These are phyloP conservation scores for Beauveria brongniartii DNA, from an alignment of 2,329 filamentous ascomycete genomes.

Conservation along the genomic window DNA sequence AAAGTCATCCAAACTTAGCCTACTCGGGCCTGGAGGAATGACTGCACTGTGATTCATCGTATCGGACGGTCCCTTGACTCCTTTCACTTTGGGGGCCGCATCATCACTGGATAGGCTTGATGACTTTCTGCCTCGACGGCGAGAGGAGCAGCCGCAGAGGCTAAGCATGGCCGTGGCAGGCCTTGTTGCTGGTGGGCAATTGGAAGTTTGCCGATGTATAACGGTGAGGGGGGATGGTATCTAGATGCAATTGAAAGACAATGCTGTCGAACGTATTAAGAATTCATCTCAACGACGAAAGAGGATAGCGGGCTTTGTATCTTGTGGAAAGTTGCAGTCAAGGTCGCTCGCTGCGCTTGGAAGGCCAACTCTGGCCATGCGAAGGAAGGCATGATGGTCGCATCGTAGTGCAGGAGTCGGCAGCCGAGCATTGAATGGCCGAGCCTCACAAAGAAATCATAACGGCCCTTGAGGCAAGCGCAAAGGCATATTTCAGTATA, in stretches of 20 bases:
- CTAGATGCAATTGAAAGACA: not conserved
- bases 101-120: not conserved
- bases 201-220: not conserved
- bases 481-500: not conserved
- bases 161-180: not conserved
- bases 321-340: not conserved
- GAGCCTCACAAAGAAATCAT: not conserved
- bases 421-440: not conserved
- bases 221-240: not conserved
- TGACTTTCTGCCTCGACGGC: not conserved
- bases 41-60: not conserved
- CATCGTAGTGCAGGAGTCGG: not conserved
- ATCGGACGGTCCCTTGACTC: not conserved
- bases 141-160: conserved; percentile 3
- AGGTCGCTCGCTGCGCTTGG: not conserved
- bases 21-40: conserved; percentile 17
- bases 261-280: conserved; percentile 1
- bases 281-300: not conserved
- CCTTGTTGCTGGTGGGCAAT: not conserved
- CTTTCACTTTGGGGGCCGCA: not conserved
- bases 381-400: not conserved
- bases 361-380: not conserved
- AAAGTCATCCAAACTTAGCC: conserved; percentile 30
- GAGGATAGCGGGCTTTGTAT: not conserved
- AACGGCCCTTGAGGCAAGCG: not conserved